Percentiles rank a stretch among this genome's conserved stretches.
phyloP scores from a whole-genome alignment of 495 filamentous ascomycete genomes.

The Immersiella caudata region DNA sequence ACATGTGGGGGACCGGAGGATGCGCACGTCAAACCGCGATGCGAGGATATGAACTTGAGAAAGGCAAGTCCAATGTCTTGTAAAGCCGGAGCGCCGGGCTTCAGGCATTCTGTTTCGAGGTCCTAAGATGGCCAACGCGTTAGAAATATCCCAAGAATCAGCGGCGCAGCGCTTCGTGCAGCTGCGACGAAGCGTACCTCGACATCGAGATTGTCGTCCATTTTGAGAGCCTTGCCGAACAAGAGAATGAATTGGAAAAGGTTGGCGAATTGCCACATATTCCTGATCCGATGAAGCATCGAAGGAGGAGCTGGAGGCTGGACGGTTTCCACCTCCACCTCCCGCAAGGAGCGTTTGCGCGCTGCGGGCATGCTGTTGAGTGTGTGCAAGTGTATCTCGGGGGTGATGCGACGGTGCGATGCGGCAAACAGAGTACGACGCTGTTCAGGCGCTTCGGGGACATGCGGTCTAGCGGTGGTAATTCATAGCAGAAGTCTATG shows the following conservation, averaged over 20 bases:
- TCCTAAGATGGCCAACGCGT: slow-evolving; percentile 58
- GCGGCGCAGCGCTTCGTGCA: not conserved
- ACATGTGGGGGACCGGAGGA: slow-evolving; percentile 3
- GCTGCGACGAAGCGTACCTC: slow-evolving; percentile 57
- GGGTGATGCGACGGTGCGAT: slow-evolving; percentile 10
- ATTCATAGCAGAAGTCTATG: slow-evolving; percentile 6
- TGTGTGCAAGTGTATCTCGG: slow-evolving; percentile 1
- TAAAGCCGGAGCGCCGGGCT: slow-evolving; percentile 72
- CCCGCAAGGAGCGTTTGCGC: slow-evolving; percentile 73
- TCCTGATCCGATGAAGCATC: slow-evolving; percentile 71
- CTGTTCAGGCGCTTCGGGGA: slow-evolving; percentile 5
- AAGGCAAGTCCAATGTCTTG: slow-evolving; percentile 83
- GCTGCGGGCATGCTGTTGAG: slow-evolving; percentile 53
- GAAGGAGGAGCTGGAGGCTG: slow-evolving; percentile 39
- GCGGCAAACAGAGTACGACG: slow-evolving; percentile 3
- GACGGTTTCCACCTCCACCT: slow-evolving; percentile 53
- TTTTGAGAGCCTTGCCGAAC: slow-evolving; percentile 86
- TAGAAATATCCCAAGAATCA: not conserved
- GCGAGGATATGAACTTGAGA: slow-evolving; percentile 91
- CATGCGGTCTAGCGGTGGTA: not conserved
- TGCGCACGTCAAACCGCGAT: slow-evolving; percentile 85
- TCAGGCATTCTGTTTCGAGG: slow-evolving; percentile 84
- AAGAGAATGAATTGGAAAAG: slow-evolving; percentile 89
- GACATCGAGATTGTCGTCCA: slow-evolving; percentile 82
- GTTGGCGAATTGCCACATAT: slow-evolving; percentile 94